Percentiles rank a stretch among this genome's conserved stretches.
Conservation (phyloP, 768 basidiomycete genomes). For the Infundibulicybe gibba region DNA sequence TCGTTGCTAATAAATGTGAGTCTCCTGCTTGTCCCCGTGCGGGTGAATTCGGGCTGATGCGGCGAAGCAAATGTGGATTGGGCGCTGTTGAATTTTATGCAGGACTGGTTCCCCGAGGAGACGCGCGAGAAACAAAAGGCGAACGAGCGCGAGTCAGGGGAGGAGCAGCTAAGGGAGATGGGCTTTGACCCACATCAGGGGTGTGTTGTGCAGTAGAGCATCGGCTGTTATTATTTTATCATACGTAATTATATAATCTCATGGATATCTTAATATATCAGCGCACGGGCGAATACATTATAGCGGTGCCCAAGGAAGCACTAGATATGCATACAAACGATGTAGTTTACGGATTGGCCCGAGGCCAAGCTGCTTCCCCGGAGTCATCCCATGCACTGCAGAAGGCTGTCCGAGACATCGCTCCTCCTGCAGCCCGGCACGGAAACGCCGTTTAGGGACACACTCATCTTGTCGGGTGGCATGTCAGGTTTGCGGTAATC, state of each 20-base stretch:
- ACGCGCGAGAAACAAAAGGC: slow-evolving; percentile 66
- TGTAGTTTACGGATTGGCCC: too few relatives aligned
- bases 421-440: too few relatives aligned
- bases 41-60: slow-evolving; percentile 1
- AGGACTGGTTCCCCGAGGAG: slow-evolving; percentile 90
- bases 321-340: too few relatives aligned
- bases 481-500: too few relatives aligned
- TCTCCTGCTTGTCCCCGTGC: slow-evolving; percentile 7
- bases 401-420: too few relatives aligned
- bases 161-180: slow-evolving; percentile 65
- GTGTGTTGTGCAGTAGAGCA: slow-evolving; percentile 27
- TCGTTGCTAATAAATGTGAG: slow-evolving; percentile 75
- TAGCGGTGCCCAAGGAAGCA: too few relatives aligned
- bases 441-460: too few relatives aligned
- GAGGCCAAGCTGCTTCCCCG: too few relatives aligned
- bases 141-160: slow-evolving; percentile 71
- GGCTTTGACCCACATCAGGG: slow-evolving; percentile 47
- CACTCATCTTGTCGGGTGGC: too few relatives aligned
- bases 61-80: slow-evolving; percentile 70
- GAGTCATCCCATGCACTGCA: too few relatives aligned
- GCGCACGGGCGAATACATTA: too few relatives aligned
- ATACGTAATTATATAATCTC: neutral
- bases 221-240: neutral
- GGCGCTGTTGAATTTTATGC: slow-evolving; percentile 81
- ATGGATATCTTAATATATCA: too few relatives aligned